phyloP scores from a whole-genome alignment of 331 rosid species.

The Rosa hybrid region DNA sequence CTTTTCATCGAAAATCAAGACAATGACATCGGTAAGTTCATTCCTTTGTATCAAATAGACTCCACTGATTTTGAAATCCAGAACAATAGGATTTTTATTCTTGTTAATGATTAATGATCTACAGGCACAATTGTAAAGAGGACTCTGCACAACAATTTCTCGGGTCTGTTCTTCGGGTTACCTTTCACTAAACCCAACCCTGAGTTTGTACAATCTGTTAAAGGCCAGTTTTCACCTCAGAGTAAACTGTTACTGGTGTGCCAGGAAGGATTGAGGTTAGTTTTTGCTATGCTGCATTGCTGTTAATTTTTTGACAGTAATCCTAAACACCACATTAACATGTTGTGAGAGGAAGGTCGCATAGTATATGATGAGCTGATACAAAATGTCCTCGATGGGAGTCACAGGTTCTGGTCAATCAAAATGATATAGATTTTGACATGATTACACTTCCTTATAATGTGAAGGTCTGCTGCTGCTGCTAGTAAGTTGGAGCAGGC shows the following conservation, averaged over 20 bases:
- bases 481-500: slow-evolving; percentile 70
- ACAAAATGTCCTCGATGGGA: background rate
- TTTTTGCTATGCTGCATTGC: slow-evolving; percentile 17
- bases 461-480: slow-evolving; percentile 81
- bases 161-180: slow-evolving; percentile 87
- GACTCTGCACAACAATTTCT: slow-evolving; percentile 84
- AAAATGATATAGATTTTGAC: background rate
- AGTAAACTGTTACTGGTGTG: slow-evolving; percentile 81
- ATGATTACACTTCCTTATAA: slow-evolving; percentile 30
- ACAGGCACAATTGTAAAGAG: slow-evolving; percentile 85
- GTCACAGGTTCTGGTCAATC: background rate
- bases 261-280: slow-evolving; percentile 95
- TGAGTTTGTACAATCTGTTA: slow-evolving; percentile 70
- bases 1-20: slow-evolving; percentile 82
- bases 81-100: background rate
- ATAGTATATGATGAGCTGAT: background rate
- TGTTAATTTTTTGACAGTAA: background rate
- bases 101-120: slow-evolving; percentile 9
- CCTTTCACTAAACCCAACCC: slow-evolving; percentile 84
- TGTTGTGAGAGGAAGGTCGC: background rate
- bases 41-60: slow-evolving; percentile 2
- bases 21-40: slow-evolving; percentile 66
- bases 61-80: background rate
- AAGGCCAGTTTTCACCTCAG: slow-evolving; percentile 62
- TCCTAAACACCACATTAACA: background rate